phyloP scores from a whole-genome alignment of 495 filamentous ascomycete species.

The Pseudevernia furfuracea region DNA sequence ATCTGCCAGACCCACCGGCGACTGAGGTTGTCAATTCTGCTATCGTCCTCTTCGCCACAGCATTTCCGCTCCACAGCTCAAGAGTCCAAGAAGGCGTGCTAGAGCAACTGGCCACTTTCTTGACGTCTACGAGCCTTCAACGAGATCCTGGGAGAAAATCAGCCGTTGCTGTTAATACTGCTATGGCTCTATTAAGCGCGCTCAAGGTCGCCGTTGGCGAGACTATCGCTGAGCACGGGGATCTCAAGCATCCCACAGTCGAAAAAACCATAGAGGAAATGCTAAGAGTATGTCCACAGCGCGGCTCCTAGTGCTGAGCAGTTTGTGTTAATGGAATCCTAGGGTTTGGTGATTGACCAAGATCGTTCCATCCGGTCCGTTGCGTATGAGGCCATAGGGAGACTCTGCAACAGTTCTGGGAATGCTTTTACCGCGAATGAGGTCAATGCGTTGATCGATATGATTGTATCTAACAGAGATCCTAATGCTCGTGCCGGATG shows the following conservation, averaged over 20 bases:
- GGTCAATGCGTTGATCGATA: slow-evolving; percentile 87
- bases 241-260: slow-evolving; percentile 64
- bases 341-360: slow-evolving; percentile 68
- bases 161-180: slow-evolving; percentile 85
- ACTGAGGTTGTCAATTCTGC: slow-evolving; percentile 93
- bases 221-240: slow-evolving; percentile 60
- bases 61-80: slow-evolving; percentile 74
- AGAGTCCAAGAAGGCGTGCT: slow-evolving; percentile 94
- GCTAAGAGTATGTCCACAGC: slow-evolving; percentile 46
- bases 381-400: slow-evolving; percentile 79
- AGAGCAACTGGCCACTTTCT: slow-evolving; percentile 82
- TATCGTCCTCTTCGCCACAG: slow-evolving; percentile 83
- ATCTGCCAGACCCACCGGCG: slow-evolving; percentile 69
- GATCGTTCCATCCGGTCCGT: slow-evolving; percentile 82
- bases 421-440: slow-evolving; percentile 82
- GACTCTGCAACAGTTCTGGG: slow-evolving; percentile 81
- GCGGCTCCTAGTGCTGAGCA: background rate
- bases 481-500: slow-evolving; percentile 90
- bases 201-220: slow-evolving; percentile 80
- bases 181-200: slow-evolving; percentile 68
- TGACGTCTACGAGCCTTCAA: slow-evolving; percentile 70
- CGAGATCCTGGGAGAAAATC: slow-evolving; percentile 81
- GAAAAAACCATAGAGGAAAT: slow-evolving; percentile 85
- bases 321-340: background rate
- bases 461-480: slow-evolving; percentile 85